These are phyloP conservation scores for Fusarium floridanum DNA, from an alignment of 2,329 filamentous ascomycete species.

Conservation along the genomic window DNA sequence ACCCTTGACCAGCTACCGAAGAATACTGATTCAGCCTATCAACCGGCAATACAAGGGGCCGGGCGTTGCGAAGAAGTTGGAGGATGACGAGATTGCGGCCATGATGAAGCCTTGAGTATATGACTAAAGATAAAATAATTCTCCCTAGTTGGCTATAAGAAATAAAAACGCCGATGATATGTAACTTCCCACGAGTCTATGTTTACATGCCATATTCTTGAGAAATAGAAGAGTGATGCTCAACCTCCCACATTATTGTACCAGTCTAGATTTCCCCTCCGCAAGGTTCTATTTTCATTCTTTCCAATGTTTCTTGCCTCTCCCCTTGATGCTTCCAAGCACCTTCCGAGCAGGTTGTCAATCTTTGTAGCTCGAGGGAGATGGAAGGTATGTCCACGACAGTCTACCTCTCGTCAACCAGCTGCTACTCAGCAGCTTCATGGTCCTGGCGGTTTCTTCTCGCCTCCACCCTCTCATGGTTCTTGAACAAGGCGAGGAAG, in stretches of 20 bases:
- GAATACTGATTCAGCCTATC: conserved; percentile 30
- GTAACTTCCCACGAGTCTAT: neutral
- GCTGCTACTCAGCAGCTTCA: neutral
- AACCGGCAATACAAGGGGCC: conserved; percentile 14
- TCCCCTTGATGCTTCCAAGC: neutral
- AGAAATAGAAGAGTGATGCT: neutral
- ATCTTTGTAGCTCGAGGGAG: neutral
- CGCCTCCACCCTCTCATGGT: conserved; percentile 33
- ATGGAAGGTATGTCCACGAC: neutral
- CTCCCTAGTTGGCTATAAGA: neutral
- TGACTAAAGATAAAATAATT: neutral
- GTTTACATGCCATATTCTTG: neutral
- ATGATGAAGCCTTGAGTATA: conserved; percentile 8
- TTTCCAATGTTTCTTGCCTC: neutral
- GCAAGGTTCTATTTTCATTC: neutral
- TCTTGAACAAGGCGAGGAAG: conserved; percentile 57
- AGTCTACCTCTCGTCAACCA: neutral
- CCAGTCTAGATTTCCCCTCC: neutral
- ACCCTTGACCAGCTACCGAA: conserved; percentile 24
- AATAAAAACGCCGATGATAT: neutral
- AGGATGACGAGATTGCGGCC: neutral
- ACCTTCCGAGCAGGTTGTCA: neutral
- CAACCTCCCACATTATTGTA: neutral
- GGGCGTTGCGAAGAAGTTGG: conserved; percentile 3
- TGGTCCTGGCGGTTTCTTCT: neutral